These are phyloP conservation scores for Fraxinus sp. DNA, from an alignment of 305 asterid genomes.

Conservation along the genomic window DNA sequence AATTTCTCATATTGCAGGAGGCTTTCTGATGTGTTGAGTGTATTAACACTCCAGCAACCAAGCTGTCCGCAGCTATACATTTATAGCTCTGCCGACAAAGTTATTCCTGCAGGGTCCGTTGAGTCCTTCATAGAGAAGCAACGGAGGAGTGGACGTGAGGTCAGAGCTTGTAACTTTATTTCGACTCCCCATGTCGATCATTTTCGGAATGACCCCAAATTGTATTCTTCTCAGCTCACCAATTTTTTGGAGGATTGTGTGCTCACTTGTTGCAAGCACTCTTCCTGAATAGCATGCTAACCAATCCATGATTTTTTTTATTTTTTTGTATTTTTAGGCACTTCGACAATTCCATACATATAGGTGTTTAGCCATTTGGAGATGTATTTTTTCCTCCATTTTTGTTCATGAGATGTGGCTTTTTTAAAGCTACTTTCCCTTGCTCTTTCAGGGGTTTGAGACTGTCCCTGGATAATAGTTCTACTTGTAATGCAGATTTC, in stretches of 20 bases:
- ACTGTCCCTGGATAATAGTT: background rate
- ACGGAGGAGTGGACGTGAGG: constrained; percentile 66
- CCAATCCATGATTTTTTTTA: background rate
- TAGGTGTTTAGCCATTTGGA: background rate
- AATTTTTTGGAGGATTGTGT: constrained; percentile 79
- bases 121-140: constrained; percentile 91
- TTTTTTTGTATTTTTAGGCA: background rate
- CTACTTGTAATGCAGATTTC: background rate
- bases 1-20: constrained; percentile 50
- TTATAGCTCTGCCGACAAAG: constrained; percentile 89
- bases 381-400: background rate
- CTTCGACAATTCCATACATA: background rate
- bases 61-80: constrained; percentile 87
- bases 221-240: constrained; percentile 85
- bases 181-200: constrained; percentile 95
- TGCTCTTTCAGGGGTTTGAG: background rate
- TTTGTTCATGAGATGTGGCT: background rate
- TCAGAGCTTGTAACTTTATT: constrained; percentile 78
- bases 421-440: background rate
- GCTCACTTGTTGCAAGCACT: constrained; percentile 46
- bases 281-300: constrained; percentile 40
- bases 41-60: constrained; percentile 71
- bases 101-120: constrained; percentile 73
- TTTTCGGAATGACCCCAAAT: constrained; percentile 71
- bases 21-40: constrained; percentile 62